Conservation (phyloP, 371 early-diverging fungal genomes). For the Apophysomyces elegans region DNA sequence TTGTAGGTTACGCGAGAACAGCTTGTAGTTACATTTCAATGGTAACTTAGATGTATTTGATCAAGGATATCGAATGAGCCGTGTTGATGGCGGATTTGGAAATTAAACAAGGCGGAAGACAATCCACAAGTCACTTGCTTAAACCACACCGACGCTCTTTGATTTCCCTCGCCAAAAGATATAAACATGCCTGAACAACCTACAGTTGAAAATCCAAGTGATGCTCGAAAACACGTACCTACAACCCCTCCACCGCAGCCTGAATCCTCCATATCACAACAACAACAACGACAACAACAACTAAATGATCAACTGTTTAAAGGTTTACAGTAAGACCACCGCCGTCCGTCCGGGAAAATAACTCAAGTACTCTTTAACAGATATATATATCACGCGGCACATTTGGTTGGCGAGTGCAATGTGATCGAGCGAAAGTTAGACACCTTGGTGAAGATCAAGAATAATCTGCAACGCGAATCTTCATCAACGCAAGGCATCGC, state of each 20-base stretch:
- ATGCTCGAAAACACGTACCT: neutral
- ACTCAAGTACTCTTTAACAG: neutral
- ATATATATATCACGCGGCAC: neutral
- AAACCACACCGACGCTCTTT: too few species aligned
- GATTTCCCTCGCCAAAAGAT: too few species aligned
- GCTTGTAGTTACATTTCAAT: too few species aligned
- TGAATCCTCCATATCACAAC: neutral
- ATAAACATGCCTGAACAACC: constrained; percentile 1
- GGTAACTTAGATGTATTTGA: too few species aligned
- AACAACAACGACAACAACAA: neutral
- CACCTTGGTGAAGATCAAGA: neutral
- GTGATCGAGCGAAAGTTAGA: constrained; percentile 6
- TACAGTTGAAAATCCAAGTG: neutral
- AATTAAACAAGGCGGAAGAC: too few species aligned
- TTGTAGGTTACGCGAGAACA: too few species aligned
- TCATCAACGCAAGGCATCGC: neutral
- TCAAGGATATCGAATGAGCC: too few species aligned
- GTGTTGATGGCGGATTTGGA: too few species aligned
- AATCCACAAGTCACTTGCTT: too few species aligned
- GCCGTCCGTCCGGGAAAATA: neutral
- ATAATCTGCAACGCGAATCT: neutral
- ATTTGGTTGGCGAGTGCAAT: constrained; percentile 4
- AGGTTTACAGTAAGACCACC: neutral
- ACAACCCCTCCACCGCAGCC: neutral
- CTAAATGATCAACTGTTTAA: neutral